Base-by-base conservation (phyloP, 202 grass and related monocot species). In the Setaria italica region DNA sequence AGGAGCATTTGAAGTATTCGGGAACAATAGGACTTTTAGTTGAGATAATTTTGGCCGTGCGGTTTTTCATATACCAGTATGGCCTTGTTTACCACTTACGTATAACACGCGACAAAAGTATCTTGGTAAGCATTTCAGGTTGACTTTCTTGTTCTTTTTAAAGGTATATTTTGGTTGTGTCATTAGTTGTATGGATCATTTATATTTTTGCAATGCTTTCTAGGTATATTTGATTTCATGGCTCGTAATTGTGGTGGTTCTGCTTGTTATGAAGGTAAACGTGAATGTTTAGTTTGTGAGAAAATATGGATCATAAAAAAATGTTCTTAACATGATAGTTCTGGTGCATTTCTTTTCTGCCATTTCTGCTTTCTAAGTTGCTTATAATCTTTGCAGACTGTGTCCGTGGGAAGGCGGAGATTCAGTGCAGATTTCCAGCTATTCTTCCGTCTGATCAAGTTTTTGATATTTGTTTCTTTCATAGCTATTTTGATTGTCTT, bases 31-130 rank as follows among this genome's bases (percentile, higher is more conserved):
- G 95, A 67, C 60, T 87, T 45, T 49, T 93, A 54, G 74, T 82
- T 74, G 95, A 97, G 92, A 93, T 97, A 80, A 75, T 97, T 69
- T 84, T 97, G 81, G 87, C 95, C 7, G 16, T 95, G 10, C 86
- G 93, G 20, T 95, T 98, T 81, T 98, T 98, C 77, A 70, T 95
- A 83, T 97, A 95, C 78, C 95, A 97, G 78, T 97, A 97, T 84
- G 95, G 95, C 62, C 95, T 97, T 84, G 89, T 97, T 73, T 97
- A 95, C 84, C 95, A 97, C 73, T 85, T 98, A 83, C 83, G 70
- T 80, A 84, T 98, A 79, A 94, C 84, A 80, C 11, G 13, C 0
- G 17, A 89, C 66, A 91, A 89, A 87, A 98, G 91, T 85, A 78
- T 94, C 59, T 50, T 98, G 95, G 95, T 98, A 95, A 79, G 74